Evolutionary conservation across 2,329 filamentous ascomycete genomes (phyloP).

Genomic region (Colletotrichum aenigma): DNA sequence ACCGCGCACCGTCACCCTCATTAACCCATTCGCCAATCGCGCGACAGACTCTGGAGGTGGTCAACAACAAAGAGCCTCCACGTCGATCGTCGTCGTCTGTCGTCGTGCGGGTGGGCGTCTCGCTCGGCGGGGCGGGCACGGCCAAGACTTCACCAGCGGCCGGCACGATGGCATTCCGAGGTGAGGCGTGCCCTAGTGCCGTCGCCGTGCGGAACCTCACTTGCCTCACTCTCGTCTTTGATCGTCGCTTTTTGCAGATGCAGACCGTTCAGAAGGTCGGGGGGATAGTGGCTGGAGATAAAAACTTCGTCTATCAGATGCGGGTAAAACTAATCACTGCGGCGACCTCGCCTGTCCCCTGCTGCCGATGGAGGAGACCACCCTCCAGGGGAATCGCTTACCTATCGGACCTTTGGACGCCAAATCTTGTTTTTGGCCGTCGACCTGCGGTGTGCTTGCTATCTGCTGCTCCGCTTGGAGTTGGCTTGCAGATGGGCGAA

Average conservation of each 20-base stretch:
- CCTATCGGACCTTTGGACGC: constrained; percentile 7
- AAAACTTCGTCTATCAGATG: neutral
- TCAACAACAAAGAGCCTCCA: constrained; percentile 5
- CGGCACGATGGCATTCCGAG: neutral
- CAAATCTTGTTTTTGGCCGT: neutral
- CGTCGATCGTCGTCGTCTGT: neutral
- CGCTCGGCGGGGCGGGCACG: neutral
- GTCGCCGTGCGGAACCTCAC: neutral
- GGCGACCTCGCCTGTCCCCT: neutral
- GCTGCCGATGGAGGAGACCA: neutral
- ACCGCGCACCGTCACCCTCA: neutral
- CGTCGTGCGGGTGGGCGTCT: neutral
- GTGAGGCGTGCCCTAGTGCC: neutral
- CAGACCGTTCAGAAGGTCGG: too few relatives aligned
- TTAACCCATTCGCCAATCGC: constrained; percentile 13
- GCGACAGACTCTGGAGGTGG: neutral
- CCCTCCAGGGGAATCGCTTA: neutral
- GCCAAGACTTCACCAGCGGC: neutral
- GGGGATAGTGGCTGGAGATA: neutral
- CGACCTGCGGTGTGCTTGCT: neutral
- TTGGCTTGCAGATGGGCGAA: neutral
- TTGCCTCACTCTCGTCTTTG: neutral
- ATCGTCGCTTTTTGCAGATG: neutral
- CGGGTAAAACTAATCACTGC: neutral
- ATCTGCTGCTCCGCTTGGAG: neutral